phyloP scores from a whole-genome alignment of 2,329 filamentous ascomycete species.

The Colletotrichum sp. region DNA sequence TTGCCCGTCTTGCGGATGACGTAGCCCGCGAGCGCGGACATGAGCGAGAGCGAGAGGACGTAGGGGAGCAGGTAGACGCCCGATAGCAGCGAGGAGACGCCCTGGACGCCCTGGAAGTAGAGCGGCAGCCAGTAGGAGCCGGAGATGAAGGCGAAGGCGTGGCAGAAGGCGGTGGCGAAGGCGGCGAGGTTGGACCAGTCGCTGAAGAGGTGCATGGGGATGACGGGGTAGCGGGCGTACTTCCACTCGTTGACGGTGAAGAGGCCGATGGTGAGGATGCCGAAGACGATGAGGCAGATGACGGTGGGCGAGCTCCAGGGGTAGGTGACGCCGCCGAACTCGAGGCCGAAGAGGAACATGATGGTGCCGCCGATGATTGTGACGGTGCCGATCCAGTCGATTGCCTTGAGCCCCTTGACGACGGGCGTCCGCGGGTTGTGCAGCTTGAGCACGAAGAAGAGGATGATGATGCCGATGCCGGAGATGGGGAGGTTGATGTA shows the following conservation, averaged over 20 bases:
- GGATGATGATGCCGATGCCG: slow-evolving; percentile 61
- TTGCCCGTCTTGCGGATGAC: slow-evolving; percentile 58
- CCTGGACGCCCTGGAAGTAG: slow-evolving; percentile 73
- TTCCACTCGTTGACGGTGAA: slow-evolving; percentile 68
- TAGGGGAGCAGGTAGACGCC: slow-evolving; percentile 68
- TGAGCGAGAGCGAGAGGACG: slow-evolving; percentile 51
- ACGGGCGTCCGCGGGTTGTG: slow-evolving; percentile 70
- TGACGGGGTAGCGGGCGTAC: slow-evolving; percentile 70
- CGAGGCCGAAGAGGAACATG: slow-evolving; percentile 73
- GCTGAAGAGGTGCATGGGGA: slow-evolving; percentile 68
- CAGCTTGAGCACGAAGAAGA: slow-evolving; percentile 69
- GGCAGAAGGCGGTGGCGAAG: slow-evolving; percentile 50
- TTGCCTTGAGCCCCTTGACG: slow-evolving; percentile 62
- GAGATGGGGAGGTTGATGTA: slow-evolving; percentile 51
- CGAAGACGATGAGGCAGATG: slow-evolving; percentile 67
- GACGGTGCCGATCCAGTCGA: slow-evolving; percentile 66
- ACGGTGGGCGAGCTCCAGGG: slow-evolving; percentile 68
- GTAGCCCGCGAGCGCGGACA: slow-evolving; percentile 45
- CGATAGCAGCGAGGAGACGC: slow-evolving; percentile 64
- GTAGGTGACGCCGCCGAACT: slow-evolving; percentile 68
- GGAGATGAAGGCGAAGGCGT: slow-evolving; percentile 65
- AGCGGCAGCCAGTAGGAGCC: slow-evolving; percentile 75
- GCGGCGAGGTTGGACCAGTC: slow-evolving; percentile 60
- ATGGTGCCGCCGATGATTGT: slow-evolving; percentile 68
- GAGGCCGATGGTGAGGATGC: slow-evolving; percentile 48